Conservation (phyloP, 768 basidiomycete genomes). For the Chalciporus sphaerocephalus region DNA sequence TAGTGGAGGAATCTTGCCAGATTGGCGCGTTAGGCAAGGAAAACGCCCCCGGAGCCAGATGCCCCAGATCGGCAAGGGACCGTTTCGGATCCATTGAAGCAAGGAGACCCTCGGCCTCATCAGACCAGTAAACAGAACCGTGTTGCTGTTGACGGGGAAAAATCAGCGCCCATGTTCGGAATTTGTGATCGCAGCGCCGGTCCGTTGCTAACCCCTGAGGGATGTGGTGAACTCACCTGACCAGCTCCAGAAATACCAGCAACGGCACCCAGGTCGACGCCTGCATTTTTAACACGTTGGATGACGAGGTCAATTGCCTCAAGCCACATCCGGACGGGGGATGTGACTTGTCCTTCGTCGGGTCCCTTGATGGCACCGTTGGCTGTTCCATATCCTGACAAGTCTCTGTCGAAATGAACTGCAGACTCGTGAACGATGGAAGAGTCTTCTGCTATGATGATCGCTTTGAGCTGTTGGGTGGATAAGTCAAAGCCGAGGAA, state of each 20-base stretch:
- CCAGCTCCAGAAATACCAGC: constrained; percentile 71
- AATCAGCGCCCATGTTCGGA: neutral
- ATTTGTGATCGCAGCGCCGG: neutral
- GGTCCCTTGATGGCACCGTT: constrained; percentile 66
- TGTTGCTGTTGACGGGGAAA: constrained; percentile 56
- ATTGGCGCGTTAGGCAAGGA: constrained; percentile 68
- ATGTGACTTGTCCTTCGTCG: constrained; percentile 67
- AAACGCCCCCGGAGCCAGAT: constrained; percentile 63
- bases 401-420: constrained; percentile 77
- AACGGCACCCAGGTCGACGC: constrained; percentile 56
- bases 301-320: constrained; percentile 79
- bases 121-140: constrained; percentile 81
- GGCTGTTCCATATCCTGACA: constrained; percentile 61
- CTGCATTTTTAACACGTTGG: constrained; percentile 53
- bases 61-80: constrained; percentile 43
- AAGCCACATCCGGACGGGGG: constrained; percentile 81
- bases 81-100: constrained; percentile 47
- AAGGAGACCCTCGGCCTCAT: constrained; percentile 47
- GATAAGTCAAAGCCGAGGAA: constrained; percentile 86
- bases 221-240: constrained; percentile 45
- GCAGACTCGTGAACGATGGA: constrained; percentile 62
- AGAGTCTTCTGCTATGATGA: constrained; percentile 56
- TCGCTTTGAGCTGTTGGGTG: constrained; percentile 80
- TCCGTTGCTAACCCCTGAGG: neutral
- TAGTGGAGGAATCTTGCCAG: constrained; percentile 91